These are phyloP conservation scores for Cordyceps sp. DNA, from an alignment of 2,329 filamentous ascomycete species.

Conservation along the genomic window DNA sequence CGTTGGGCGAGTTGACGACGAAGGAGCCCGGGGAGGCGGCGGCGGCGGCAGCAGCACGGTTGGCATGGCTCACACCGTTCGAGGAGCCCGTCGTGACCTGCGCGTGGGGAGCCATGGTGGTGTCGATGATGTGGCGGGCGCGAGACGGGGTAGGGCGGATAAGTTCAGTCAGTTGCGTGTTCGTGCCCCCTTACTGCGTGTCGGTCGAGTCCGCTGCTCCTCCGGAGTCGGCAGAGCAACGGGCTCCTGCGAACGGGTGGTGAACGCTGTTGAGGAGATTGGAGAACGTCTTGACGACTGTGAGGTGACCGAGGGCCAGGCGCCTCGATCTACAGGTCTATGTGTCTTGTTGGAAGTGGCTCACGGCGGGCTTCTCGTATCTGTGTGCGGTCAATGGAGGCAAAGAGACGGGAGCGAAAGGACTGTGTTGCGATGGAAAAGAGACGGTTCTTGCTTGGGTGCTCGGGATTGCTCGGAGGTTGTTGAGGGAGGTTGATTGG, in stretches of 20 bases:
- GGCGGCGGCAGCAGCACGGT: conserved; percentile 13
- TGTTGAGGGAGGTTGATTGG: no score
- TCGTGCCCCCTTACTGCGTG: conserved; percentile 28
- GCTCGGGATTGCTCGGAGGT: no score
- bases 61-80: conserved; percentile 20
- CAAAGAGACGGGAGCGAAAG: no score
- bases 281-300: conserved; percentile 87
- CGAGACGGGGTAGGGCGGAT: neutral
- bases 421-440: no score
- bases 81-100: conserved; percentile 37
- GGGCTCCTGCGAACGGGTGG: conserved; percentile 92
- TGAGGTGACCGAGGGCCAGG: conserved; percentile 34
- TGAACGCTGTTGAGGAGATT: conserved; percentile 92
- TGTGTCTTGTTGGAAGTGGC: conserved; percentile 6
- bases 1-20: conserved; percentile 81
- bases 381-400: no score
- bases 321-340: conserved; percentile 29
- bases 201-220: conserved; percentile 56
- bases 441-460: no score
- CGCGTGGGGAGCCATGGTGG: conserved; percentile 84
- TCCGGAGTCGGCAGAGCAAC: conserved; percentile 79
- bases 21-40: conserved; percentile 51
- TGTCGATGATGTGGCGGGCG: conserved; percentile 8
- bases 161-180: neutral
- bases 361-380: no score